A percentile compares a stretch with the other conserved stretches of the same genome.
Evolutionary conservation across 225 moss, liverwort and hornwort genomes (phyloP).

Genomic region (Pleurozium schreberi): DNA sequence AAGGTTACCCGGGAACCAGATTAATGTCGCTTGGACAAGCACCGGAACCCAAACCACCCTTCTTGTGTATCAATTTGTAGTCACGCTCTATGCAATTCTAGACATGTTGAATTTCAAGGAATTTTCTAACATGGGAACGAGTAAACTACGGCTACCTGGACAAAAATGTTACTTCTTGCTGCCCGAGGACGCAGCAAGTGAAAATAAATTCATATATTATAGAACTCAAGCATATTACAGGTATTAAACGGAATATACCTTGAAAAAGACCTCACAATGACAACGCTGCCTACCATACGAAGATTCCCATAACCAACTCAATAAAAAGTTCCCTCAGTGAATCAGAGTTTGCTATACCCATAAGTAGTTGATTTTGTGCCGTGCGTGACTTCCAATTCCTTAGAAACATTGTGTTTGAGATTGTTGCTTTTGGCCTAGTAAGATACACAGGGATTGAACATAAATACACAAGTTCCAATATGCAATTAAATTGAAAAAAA

Average conservation of each 20-base stretch:
- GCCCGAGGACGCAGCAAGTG: neutral
- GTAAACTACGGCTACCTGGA: neutral
- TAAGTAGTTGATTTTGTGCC: slow-evolving; percentile 11
- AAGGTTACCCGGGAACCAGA: neutral
- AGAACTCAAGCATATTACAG: neutral
- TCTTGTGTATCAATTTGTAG: neutral
- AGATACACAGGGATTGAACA: neutral
- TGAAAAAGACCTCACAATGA: neutral
- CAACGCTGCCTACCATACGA: neutral
- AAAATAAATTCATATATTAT: neutral
- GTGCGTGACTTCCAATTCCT: neutral
- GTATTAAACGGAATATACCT: neutral
- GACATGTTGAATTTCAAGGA: neutral
- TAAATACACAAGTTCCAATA: neutral
- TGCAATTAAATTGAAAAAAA: neutral
- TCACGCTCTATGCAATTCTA: neutral
- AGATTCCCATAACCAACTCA: neutral
- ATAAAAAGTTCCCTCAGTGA: neutral
- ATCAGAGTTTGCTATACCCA: slow-evolving; percentile 23
- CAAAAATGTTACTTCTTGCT: neutral
- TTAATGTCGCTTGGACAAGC: neutral
- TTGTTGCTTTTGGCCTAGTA: slow-evolving; percentile 25
- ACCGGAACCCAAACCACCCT: neutral
- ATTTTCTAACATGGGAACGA: neutral
- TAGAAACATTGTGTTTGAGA: neutral